phyloP scores from a whole-genome alignment of 2,329 filamentous ascomycete species.

The Sporothrix inflata region DNA sequence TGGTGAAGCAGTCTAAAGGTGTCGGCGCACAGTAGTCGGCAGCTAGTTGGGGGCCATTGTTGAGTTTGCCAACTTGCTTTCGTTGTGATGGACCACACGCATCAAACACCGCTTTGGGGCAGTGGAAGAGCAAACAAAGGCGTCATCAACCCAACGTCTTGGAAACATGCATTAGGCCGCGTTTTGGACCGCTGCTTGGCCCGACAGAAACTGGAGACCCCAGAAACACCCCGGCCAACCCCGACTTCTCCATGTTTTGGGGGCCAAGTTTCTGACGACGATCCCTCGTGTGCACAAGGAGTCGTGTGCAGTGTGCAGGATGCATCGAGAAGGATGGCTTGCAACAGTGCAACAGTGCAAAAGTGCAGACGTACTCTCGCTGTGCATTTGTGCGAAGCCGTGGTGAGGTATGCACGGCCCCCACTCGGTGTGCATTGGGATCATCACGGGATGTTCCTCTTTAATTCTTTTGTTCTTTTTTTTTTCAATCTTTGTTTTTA shows the following conservation, averaged over 20 bases:
- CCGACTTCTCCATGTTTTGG: constrained; percentile 10
- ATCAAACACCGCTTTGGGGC: not conserved
- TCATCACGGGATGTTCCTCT: not conserved
- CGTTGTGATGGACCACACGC: not conserved
- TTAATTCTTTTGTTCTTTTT: not conserved
- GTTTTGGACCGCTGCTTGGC: not conserved
- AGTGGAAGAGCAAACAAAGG: not conserved
- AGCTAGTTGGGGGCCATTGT: not conserved
- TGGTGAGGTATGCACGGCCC: not conserved
- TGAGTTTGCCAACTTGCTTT: not conserved
- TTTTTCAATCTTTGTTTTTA: not conserved
- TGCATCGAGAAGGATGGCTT: not conserved
- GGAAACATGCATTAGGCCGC: not conserved
- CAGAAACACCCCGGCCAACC: not conserved
- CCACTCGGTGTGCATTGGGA: not conserved
- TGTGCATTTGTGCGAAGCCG: not conserved
- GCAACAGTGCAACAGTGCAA: too few species aligned
- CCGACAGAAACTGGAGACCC: not conserved
- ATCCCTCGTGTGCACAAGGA: constrained; percentile 3
- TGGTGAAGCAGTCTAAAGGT: not conserved
- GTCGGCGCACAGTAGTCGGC: not conserved
- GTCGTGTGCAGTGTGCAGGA: not conserved
- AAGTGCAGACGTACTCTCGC: too few species aligned
- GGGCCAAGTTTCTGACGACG: too few species aligned
- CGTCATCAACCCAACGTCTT: not conserved